phyloP scores from a whole-genome alignment of 2,329 filamentous ascomycete genomes.

The Xylaria sp. region DNA sequence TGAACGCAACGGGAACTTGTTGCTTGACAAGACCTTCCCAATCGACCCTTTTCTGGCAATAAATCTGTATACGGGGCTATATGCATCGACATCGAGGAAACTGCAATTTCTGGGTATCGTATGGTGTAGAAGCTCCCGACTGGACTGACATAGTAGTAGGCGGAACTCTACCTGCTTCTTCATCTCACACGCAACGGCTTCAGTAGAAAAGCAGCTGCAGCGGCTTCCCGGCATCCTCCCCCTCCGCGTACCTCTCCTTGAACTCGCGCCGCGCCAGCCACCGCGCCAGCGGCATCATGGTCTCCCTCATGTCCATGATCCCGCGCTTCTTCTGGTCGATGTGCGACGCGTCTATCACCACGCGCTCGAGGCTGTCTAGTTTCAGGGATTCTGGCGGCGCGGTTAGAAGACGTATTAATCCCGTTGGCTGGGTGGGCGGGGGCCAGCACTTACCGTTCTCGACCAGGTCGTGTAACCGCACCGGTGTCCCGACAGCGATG shows the following conservation, averaged over 20 bases:
- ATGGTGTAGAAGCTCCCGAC: neutral
- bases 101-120: neutral
- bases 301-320: constrained; percentile 94
- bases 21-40: too few species aligned
- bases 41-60: too few species aligned
- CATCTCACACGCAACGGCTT: too few species aligned
- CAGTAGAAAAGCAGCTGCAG: constrained; percentile 70
- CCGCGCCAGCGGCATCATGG: constrained; percentile 76
- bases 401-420: neutral
- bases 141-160: too few species aligned
- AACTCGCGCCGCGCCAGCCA: constrained; percentile 74
- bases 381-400: constrained; percentile 64
- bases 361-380: constrained; percentile 69
- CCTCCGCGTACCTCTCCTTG: constrained; percentile 65
- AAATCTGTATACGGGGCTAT: too few species aligned
- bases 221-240: constrained; percentile 55
- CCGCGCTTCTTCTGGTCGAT: constrained; percentile 94
- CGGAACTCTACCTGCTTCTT: too few species aligned
- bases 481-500: constrained; percentile 88
- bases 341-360: constrained; percentile 89
- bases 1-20: too few species aligned
- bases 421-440: neutral
- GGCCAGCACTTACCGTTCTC: constrained; percentile 66
- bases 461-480: constrained; percentile 78
- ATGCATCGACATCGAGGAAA: too few species aligned